Conservation (phyloP, 2,329 filamentous ascomycete species). For the Colletotrichum sp. region DNA sequence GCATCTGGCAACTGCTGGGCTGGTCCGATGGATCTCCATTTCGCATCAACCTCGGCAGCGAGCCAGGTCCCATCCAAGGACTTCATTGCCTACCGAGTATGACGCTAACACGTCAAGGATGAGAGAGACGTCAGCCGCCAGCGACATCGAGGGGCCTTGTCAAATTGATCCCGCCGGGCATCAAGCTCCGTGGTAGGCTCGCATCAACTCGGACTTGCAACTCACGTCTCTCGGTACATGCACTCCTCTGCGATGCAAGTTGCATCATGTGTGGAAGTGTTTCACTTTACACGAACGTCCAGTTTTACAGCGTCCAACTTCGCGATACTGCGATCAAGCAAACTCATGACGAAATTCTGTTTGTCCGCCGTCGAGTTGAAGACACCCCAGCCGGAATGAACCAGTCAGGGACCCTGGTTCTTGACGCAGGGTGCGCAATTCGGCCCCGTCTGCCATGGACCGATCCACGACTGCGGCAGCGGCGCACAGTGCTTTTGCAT, state of each 20-base stretch:
- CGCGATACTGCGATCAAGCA: neutral
- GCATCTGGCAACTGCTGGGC: neutral
- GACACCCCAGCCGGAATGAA: neutral
- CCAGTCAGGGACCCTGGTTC: neutral
- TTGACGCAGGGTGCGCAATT: conserved; percentile 3
- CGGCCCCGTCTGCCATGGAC: neutral
- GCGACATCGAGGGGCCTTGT: neutral
- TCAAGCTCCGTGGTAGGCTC: conserved; percentile 7
- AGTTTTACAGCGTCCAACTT: neutral
- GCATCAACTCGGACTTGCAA: neutral
- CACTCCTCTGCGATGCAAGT: conserved; percentile 9
- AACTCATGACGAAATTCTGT: conserved; percentile 18
- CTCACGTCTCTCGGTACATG: neutral
- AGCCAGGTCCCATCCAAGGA: neutral
- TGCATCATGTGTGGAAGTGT: neutral
- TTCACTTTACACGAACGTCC: neutral
- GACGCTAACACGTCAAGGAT: neutral
- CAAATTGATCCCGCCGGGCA: neutral
- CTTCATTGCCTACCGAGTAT: neutral
- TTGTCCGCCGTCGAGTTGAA: conserved; percentile 1
- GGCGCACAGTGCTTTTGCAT: conserved; percentile 5
- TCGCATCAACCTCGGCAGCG: neutral
- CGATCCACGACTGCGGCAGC: conserved; percentile 11
- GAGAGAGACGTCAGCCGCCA: neutral
- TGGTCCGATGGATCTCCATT: neutral